These are phyloP conservation scores for Kluyveromyces sp. DNA, from an alignment of 1,139 yeast genomes.

Conservation along the genomic window DNA sequence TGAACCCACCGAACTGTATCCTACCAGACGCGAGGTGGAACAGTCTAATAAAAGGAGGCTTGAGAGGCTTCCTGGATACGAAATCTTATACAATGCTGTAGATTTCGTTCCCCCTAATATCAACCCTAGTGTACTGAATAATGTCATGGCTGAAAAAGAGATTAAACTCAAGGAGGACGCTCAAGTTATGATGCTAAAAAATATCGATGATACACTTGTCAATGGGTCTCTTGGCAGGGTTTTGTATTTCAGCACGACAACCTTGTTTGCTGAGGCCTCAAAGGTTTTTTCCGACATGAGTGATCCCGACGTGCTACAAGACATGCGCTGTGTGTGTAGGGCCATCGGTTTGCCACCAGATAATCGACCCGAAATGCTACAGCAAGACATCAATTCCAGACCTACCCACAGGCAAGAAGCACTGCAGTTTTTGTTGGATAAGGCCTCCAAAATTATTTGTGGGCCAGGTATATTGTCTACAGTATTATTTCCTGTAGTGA, in stretches of 20 bases:
- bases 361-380: conserved; percentile 22
- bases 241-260: conserved; percentile 31
- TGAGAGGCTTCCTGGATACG: conserved; percentile 37
- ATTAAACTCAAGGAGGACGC: conserved; percentile 71
- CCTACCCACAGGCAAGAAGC: conserved; percentile 17
- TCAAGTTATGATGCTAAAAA: conserved; percentile 93
- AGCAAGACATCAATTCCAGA: conserved; percentile 20
- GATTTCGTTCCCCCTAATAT: conserved; percentile 34
- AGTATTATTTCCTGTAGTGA: conserved; percentile 4
- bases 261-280: conserved; percentile 20
- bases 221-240: conserved; percentile 90
- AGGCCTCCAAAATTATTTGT: conserved; percentile 29
- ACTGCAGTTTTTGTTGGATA: conserved; percentile 32
- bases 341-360: conserved; percentile 26
- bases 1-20: conserved; percentile 72
- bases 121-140: conserved; percentile 38
- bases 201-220: conserved; percentile 76
- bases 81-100: conserved; percentile 38
- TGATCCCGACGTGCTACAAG: conserved; percentile 24
- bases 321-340: conserved; percentile 31
- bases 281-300: conserved; percentile 13
- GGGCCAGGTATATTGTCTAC: conserved; percentile 5
- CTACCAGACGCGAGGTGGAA: conserved; percentile 70
- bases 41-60: conserved; percentile 56
- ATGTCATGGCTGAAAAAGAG: conserved; percentile 55